These are phyloP conservation scores for Alternaria rosae DNA, from an alignment of 2,329 filamentous ascomycete species.

Conservation along the genomic window DNA sequence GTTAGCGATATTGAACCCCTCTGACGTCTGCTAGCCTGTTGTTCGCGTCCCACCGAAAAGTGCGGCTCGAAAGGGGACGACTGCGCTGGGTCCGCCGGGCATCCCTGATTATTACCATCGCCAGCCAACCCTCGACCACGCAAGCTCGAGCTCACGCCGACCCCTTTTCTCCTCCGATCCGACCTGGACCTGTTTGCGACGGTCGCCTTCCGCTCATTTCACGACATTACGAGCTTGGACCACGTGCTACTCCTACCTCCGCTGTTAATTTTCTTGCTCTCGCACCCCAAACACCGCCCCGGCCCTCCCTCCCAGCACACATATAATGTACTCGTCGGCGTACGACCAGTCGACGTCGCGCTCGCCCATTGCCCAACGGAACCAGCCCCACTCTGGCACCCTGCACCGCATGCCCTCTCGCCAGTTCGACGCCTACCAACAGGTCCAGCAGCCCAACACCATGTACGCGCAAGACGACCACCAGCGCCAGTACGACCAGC, in stretches of 20 bases:
- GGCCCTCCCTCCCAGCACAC: conserved; percentile 15
- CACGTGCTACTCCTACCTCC: conserved; percentile 23
- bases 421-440: conserved; percentile 77
- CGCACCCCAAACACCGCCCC: conserved; percentile 22
- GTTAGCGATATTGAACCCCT: conserved; percentile 10
- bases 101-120: conserved; percentile 29
- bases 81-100: conserved; percentile 17
- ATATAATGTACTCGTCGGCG: conserved; percentile 45
- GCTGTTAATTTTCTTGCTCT: conserved; percentile 34
- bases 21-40: conserved; percentile 18
- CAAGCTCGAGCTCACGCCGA: conserved; percentile 26
- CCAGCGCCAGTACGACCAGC: conserved; percentile 56
- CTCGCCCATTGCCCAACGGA: conserved; percentile 77
- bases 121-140: conserved; percentile 31
- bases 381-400: conserved; percentile 62
- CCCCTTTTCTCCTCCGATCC: conserved; percentile 21
- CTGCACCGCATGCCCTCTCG: conserved; percentile 77
- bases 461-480: conserved; percentile 76
- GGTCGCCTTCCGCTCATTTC: conserved; percentile 24
- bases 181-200: conserved; percentile 13
- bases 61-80: conserved; percentile 33
- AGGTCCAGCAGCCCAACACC: conserved; percentile 66
- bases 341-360: conserved; percentile 62
- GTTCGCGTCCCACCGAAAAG: conserved; percentile 29
- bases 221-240: conserved; percentile 23